phyloP scores from a whole-genome alignment of 2,329 filamentous ascomycete genomes.

The Aspergillus puulaauensis region DNA sequence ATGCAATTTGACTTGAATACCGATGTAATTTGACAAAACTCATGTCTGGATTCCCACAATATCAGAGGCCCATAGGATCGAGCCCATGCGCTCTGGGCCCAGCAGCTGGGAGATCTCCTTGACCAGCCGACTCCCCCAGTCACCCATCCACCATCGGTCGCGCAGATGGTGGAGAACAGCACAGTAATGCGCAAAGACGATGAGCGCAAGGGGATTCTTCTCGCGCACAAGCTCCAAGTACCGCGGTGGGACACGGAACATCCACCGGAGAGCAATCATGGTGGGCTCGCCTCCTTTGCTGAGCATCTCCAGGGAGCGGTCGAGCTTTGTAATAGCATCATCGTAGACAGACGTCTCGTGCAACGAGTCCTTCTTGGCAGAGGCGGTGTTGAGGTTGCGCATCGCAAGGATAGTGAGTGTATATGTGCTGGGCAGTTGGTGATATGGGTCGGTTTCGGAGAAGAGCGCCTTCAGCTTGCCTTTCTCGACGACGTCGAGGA shows the following conservation, averaged over 20 bases:
- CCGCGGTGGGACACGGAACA: slow-evolving; percentile 1
- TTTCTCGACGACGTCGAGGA: not conserved
- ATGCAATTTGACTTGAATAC: too few relatives aligned
- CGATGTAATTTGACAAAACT: not conserved
- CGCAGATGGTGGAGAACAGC: slow-evolving; percentile 12
- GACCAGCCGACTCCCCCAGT: slow-evolving; percentile 3
- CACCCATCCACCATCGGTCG: slow-evolving; percentile 14
- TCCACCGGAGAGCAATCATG: slow-evolving; percentile 8
- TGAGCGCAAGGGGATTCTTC: slow-evolving; percentile 6
- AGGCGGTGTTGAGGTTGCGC: slow-evolving; percentile 2
- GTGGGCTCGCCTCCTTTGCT: slow-evolving; percentile 8
- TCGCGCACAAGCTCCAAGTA: slow-evolving; percentile 6
- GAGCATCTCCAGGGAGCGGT: slow-evolving; percentile 6
- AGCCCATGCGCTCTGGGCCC: slow-evolving; percentile 9
- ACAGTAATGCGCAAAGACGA: slow-evolving; percentile 12
- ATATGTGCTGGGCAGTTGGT: slow-evolving; percentile 6
- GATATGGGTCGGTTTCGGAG: not conserved
- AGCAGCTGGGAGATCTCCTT: slow-evolving; percentile 14
- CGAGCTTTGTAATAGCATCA: slow-evolving; percentile 6
- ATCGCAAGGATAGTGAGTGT: slow-evolving; percentile 7
- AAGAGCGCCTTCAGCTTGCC: slow-evolving; percentile 2
- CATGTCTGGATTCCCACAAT: not conserved
- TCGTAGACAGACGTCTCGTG: not conserved
- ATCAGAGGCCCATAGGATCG: slow-evolving; percentile 2
- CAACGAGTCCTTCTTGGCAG: not conserved